Conservation (phyloP, 2,329 filamentous ascomycete species). For the Colletotrichum sp. region DNA sequence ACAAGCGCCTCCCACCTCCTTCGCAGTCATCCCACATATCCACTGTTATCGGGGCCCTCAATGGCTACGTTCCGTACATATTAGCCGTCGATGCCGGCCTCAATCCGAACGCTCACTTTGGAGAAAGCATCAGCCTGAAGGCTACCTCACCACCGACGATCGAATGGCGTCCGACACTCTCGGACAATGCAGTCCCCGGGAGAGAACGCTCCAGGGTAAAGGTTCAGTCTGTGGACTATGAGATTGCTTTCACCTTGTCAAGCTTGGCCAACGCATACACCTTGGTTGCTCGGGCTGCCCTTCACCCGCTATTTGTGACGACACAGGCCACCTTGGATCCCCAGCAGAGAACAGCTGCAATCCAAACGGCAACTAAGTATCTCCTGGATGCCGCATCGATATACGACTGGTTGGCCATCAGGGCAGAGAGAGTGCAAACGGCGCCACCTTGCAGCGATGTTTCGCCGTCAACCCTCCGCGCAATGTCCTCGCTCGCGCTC, state of each 20-base stretch:
- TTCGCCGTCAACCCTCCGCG: slow-evolving; percentile 55
- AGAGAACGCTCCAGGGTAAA: slow-evolving; percentile 71
- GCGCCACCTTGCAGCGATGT: slow-evolving; percentile 58
- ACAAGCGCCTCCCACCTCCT: slow-evolving; percentile 81
- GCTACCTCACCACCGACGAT: slow-evolving; percentile 66
- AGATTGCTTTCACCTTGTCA: slow-evolving; percentile 79
- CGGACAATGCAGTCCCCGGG: slow-evolving; percentile 66
- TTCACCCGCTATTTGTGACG: slow-evolving; percentile 76
- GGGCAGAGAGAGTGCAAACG: slow-evolving; percentile 49
- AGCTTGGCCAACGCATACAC: slow-evolving; percentile 79
- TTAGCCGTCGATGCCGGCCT: slow-evolving; percentile 78
- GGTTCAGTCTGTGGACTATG: slow-evolving; percentile 78
- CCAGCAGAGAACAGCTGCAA: slow-evolving; percentile 72
- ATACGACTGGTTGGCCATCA: slow-evolving; percentile 72
- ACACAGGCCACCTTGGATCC: slow-evolving; percentile 63
- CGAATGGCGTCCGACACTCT: slow-evolving; percentile 85
- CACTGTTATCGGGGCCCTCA: slow-evolving; percentile 71
- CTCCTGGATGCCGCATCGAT: slow-evolving; percentile 81
- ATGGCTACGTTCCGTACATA: slow-evolving; percentile 84
- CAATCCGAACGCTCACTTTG: slow-evolving; percentile 53
- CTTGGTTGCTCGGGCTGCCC: slow-evolving; percentile 71
- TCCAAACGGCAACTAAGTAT: slow-evolving; percentile 77
- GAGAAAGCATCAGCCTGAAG: slow-evolving; percentile 72
- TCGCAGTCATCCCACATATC: slow-evolving; percentile 75
- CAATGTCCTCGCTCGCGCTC: slow-evolving; percentile 70